phyloP scores from a whole-genome alignment of 2,329 filamentous ascomycete genomes.

The Aspergillus awamori region DNA sequence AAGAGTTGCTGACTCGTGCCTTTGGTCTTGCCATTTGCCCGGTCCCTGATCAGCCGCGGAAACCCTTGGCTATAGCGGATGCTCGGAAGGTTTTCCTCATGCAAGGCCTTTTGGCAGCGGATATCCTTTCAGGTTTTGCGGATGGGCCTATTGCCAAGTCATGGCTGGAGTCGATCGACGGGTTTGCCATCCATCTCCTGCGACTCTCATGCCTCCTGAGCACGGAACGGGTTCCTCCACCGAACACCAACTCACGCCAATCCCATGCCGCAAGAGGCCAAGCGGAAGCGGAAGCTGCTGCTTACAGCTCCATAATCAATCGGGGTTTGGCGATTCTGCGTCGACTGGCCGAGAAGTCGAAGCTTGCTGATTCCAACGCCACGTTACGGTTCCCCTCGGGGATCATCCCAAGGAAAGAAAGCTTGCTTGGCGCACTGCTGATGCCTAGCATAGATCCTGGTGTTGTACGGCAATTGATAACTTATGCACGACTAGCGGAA shows the following conservation, averaged over 20 bases:
- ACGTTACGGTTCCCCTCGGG: constrained; percentile 59
- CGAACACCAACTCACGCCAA: constrained; percentile 38
- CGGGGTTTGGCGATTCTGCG: constrained; percentile 70
- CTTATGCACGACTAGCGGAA: constrained; percentile 60
- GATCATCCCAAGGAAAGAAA: constrained; percentile 68
- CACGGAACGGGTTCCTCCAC: constrained; percentile 57
- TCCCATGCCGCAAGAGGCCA: constrained; percentile 36
- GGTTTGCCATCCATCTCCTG: constrained; percentile 79
- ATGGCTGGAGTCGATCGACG: constrained; percentile 83
- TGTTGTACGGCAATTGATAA: constrained; percentile 69
- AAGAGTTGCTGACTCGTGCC: constrained; percentile 80
- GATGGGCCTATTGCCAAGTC: constrained; percentile 72
- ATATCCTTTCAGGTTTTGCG: constrained; percentile 79
- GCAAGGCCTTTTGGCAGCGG: constrained; percentile 87
- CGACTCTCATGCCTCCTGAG: constrained; percentile 74
- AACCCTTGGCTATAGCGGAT: constrained; percentile 70
- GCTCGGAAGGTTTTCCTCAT: constrained; percentile 85
- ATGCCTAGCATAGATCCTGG: constrained; percentile 65
- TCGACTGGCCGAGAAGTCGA: constrained; percentile 67
- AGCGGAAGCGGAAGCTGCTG: constrained; percentile 46
- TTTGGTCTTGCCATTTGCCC: constrained; percentile 86
- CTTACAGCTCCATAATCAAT: constrained; percentile 61
- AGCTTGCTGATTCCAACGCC: constrained; percentile 56
- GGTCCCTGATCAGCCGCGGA: constrained; percentile 71
- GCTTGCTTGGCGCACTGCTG: constrained; percentile 67